Percentiles rank a stretch among this genome's conserved stretches.
These are phyloP conservation scores for Lachnellula arida DNA, from an alignment of 2,329 filamentous ascomycete genomes.

Conservation along the genomic window DNA sequence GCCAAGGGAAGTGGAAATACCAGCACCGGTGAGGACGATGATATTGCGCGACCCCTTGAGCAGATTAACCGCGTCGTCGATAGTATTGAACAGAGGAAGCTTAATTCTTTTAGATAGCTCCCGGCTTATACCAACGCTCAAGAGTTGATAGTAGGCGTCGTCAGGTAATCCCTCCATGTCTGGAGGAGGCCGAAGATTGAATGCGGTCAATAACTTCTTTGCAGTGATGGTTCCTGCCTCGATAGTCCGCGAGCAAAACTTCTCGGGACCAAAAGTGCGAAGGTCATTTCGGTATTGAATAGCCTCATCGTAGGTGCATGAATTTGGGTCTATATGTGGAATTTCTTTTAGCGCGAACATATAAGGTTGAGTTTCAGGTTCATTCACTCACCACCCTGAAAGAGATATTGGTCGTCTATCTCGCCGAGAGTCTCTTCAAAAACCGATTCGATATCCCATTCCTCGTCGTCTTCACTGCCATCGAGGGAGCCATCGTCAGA, in stretches of 20 bases:
- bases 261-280: slow-evolving; percentile 68
- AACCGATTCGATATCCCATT: slow-evolving; percentile 41
- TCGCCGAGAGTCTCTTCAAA: slow-evolving; percentile 44
- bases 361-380: slow-evolving; percentile 11
- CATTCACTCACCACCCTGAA: slow-evolving; percentile 35
- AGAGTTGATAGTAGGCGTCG: slow-evolving; percentile 67
- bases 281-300: slow-evolving; percentile 64
- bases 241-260: slow-evolving; percentile 71
- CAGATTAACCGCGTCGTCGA: slow-evolving; percentile 80
- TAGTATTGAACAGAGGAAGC: slow-evolving; percentile 71
- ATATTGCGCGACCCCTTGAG: slow-evolving; percentile 75
- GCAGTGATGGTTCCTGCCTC: slow-evolving; percentile 65
- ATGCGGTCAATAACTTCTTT: slow-evolving; percentile 81
- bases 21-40: slow-evolving; percentile 89
- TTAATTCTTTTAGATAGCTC: slow-evolving; percentile 81
- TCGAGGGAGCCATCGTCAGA: slow-evolving; percentile 11
- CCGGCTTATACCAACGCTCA: slow-evolving; percentile 72
- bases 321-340: slow-evolving; percentile 17
- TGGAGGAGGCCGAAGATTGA: slow-evolving; percentile 68
- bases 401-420: slow-evolving; percentile 43
- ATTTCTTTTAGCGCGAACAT: slow-evolving; percentile 22
- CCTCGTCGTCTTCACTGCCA: slow-evolving; percentile 17
- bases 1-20: slow-evolving; percentile 92
- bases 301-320: slow-evolving; percentile 65
- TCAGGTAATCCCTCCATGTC: slow-evolving; percentile 72